Evolutionary conservation across 257 asterid species (phyloP).

Genomic region (Coffea eugenioides): DNA sequence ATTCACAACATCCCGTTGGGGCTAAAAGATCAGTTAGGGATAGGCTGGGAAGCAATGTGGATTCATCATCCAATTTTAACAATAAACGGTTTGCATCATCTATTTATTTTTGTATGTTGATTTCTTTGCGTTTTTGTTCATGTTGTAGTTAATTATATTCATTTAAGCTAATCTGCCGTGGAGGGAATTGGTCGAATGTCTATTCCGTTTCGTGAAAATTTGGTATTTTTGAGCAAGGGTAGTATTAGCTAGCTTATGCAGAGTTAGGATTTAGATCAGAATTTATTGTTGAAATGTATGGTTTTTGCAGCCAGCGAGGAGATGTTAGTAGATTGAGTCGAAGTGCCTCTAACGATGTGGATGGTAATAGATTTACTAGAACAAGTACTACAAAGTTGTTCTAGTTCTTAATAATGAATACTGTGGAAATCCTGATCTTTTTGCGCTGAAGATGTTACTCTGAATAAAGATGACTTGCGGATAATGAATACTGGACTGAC

Average conservation of each 20-base stretch:
- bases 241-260: background rate
- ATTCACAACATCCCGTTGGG: slow-evolving; percentile 46
- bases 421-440: too few relatives aligned
- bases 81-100: slow-evolving; percentile 55
- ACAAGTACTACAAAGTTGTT: slow-evolving; percentile 14
- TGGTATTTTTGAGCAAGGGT: background rate
- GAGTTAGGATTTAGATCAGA: background rate
- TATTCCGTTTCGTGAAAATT: background rate
- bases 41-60: slow-evolving; percentile 71
- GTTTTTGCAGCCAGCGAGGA: slow-evolving; percentile 56
- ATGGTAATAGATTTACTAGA: slow-evolving; percentile 46
- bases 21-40: slow-evolving; percentile 72
- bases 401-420: slow-evolving; percentile 3
- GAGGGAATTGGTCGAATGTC: background rate
- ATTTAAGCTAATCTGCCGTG: background rate
- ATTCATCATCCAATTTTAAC: slow-evolving; percentile 38
- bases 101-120: slow-evolving; percentile 4
- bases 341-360: slow-evolving; percentile 31
- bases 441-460: too few relatives aligned
- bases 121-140: background rate
- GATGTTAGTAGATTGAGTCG: slow-evolving; percentile 40
- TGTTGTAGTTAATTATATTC: background rate
- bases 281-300: slow-evolving; percentile 13
- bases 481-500: slow-evolving; percentile 13
- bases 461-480: too few relatives aligned